Base-by-base conservation (phyloP, 1,284 basidiomycete genomes). In the Cutaneotrichosporon dermatis region DNA sequence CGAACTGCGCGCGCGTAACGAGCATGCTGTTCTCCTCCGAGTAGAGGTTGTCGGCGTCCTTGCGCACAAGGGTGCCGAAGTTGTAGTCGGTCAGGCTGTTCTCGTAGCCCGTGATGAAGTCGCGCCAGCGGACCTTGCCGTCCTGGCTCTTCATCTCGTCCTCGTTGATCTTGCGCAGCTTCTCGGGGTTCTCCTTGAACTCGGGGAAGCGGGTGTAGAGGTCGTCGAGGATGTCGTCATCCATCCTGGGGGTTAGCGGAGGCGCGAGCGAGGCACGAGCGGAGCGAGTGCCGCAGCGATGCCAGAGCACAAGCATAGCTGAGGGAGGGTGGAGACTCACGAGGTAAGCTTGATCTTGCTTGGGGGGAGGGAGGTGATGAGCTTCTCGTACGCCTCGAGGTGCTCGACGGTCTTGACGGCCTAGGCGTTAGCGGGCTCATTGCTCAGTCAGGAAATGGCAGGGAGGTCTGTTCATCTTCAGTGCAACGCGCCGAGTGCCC, bases 351-450 rank as follows among this genome's bases (percentile, higher is more conserved):
- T 85, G 61, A 98, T 85, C 51, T 86, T 83, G 57, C 82, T 83
- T 50, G 93, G 92, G 45, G 83, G 77, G 57, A 97, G 85, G 70
- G 87, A 88, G 74, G 90, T 89, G 61, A 98, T 81, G 51, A 99
- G 83, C 75, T 92, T 94, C 89, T 94, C 96, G 81, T 97, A 97
- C 6, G 92, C 93, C 82, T 94, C 90, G 57, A 93, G 90, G 69
- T 96, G 92, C 75, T 96, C 92, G 61, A 98, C 93, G 40, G 92
- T 92, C 79, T 89, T 92, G 56, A 99, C 95, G 34, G 95, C 95
- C 59, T 58, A 33, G 36, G 35, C 3, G 54, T 62, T 12, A 55
- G 58, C 33, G 15, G 12, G 6, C 25, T 25, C 25, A 25, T 25
- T 25, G 25, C 25, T 25, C 25, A 25, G 25, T 3, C n/a, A n/a